Base-by-base conservation (phyloP, 306 rosid species). In the Fragaria nilgerrensis region DNA sequence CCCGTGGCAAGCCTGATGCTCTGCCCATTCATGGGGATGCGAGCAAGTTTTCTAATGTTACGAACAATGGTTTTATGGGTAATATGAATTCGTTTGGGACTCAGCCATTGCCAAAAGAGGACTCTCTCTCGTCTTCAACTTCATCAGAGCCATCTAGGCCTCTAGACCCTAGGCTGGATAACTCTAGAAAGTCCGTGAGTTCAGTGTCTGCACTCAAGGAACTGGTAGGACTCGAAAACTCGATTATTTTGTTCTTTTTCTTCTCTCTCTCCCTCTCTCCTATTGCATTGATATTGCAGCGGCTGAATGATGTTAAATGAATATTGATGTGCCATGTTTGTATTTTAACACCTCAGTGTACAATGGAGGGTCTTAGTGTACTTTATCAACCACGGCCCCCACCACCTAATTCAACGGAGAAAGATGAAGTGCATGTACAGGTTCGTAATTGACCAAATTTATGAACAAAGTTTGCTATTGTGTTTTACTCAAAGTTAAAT, bases 351-450 rank as follows among this genome's bases (percentile, higher is more conserved):
- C 58, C 74, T 81, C 85, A 93, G 98, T 93, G 98, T 83, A 78
- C 77, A 84, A 77, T 83, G 79, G 96, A 93, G 83, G 96, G 98
- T 80, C 96, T 93, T 77, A 81, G 84, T 73, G 80, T 91, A 64
- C 86, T 67, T 83, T 93, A 89, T 82, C 86, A 87, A 79, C 76
- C 86, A 15, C 82, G 82, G 61, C 86, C 90, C 50, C 85, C 86
- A 63, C 87, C 82, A 25, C 63, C 82, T 68, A 88, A 85, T 85
- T 85, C 87, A 69, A 74, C 52, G 49, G 93, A 85, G 87, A 91
- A 81, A 48, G 98, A 91, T 79, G 98, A 93, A 89, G 91, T 93
- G 49, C 88, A 93, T 52, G 98, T 88, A 66, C 95, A 93, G 98
- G 98, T 93, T 81, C 77, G 90, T 78, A 77, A 39, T 72, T 69